Evolutionary conservation across 257 asterid species (phyloP).

Genomic region (Primulina huaijiensis): DNA sequence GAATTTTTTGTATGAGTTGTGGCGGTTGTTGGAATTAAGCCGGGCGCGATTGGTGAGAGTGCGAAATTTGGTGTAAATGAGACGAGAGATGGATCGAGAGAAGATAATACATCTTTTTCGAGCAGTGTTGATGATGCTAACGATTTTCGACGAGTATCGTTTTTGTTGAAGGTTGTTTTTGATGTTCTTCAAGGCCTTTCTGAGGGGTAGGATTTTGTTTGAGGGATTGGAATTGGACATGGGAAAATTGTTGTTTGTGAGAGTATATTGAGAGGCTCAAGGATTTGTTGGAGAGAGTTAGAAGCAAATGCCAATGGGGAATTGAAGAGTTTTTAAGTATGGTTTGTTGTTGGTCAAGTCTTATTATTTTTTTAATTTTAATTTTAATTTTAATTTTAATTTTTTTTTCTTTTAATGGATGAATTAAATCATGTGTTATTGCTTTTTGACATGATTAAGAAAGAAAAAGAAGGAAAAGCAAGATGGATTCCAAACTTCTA

Average conservation of each 20-base stretch:
- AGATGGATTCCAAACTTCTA: too few relatives aligned
- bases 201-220: slow-evolving; percentile 36
- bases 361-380: too few relatives aligned
- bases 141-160: slow-evolving; percentile 25
- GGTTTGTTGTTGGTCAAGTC: background rate
- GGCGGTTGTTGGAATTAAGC: slow-evolving; percentile 7
- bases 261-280: slow-evolving; percentile 4
- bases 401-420: background rate
- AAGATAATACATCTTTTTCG: slow-evolving; percentile 22
- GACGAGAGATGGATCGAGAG: slow-evolving; percentile 16
- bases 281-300: slow-evolving; percentile 5
- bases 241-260: slow-evolving; percentile 5
- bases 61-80: slow-evolving; percentile 20
- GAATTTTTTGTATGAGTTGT: slow-evolving; percentile 3
- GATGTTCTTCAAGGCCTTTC: slow-evolving; percentile 38
- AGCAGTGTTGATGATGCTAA: slow-evolving; percentile 25
- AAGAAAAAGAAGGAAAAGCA: too few relatives aligned
- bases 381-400: too few relatives aligned
- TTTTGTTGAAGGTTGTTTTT: slow-evolving; percentile 30
- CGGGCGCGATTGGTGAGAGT: slow-evolving; percentile 19
- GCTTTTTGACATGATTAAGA: too few relatives aligned
- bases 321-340: slow-evolving; percentile 17
- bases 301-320: background rate
- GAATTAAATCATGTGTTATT: background rate
- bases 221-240: slow-evolving; percentile 40